These are phyloP conservation scores for Aureobasidium vineae DNA, from an alignment of 2,329 filamentous ascomycete genomes.

Conservation along the genomic window DNA sequence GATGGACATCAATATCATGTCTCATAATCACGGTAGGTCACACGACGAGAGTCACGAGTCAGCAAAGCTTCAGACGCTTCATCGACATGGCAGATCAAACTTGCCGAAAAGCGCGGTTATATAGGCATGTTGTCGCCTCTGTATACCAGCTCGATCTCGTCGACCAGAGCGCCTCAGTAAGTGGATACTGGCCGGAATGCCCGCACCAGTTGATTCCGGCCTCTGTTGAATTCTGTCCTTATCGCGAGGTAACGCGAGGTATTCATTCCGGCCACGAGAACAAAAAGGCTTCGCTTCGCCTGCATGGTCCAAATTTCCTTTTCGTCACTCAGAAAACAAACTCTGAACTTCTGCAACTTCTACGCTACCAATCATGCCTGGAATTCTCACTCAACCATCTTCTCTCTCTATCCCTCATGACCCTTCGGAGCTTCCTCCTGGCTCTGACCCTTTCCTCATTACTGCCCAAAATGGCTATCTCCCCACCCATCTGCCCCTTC, in stretches of 20 bases:
- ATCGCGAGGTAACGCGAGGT: not conserved
- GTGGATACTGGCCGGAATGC: slow-evolving; percentile 26
- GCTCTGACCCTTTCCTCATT: slow-evolving; percentile 65
- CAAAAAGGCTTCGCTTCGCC: slow-evolving; percentile 7
- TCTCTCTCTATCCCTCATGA: slow-evolving; percentile 60
- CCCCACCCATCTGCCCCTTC: slow-evolving; percentile 55
- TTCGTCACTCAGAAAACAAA: not conserved
- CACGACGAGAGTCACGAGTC: not conserved
- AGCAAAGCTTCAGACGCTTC: not conserved
- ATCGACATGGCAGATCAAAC: not conserved
- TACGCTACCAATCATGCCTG: slow-evolving; percentile 20
- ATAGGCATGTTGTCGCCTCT: not conserved
- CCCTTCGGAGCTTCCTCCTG: slow-evolving; percentile 62
- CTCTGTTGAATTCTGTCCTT: slow-evolving; percentile 1
- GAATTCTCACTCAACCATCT: slow-evolving; percentile 3
- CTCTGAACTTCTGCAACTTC: not conserved
- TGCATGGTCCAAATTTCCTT: slow-evolving; percentile 6
- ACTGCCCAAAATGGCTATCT: slow-evolving; percentile 73
- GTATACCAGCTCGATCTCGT: not conserved
- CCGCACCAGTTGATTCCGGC: slow-evolving; percentile 16
- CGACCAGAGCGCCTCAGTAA: not conserved
- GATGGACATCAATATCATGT: not conserved
- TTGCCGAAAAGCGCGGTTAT: not conserved
- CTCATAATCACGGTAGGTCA: not conserved
- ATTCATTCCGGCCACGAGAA: slow-evolving; percentile 4